Evolutionary conservation across 306 rosid genomes (phyloP).

Genomic region (Cucurbita ficifolia): DNA sequence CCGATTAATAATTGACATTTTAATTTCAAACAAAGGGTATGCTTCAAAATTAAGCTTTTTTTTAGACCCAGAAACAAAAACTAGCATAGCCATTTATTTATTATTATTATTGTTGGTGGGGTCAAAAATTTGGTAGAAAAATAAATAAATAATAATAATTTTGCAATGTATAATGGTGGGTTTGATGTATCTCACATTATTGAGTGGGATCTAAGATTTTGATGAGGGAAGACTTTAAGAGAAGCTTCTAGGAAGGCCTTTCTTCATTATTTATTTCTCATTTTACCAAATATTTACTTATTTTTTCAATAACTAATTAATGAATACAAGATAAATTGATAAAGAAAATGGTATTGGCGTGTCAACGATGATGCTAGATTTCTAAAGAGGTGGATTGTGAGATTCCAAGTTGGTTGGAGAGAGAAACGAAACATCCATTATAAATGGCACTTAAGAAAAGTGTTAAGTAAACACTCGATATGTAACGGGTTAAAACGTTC

Average conservation of each 20-base stretch:
- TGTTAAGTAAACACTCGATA: no score
- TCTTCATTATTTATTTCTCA: no score
- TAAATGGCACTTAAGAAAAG: no score
- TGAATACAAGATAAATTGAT: no score
- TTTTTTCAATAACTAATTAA: no score
- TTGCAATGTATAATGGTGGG: neutral
- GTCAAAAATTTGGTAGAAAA: neutral
- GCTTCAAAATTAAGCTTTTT: neutral
- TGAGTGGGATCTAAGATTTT: neutral
- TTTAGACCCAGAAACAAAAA: neutral
- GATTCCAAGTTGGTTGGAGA: no score
- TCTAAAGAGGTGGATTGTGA: no score
- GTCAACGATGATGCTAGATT: no score
- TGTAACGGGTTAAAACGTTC: no score
- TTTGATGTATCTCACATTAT: constrained; percentile 3
- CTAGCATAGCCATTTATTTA: neutral
- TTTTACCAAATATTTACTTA: no score
- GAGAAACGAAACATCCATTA: no score
- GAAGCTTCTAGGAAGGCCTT: neutral
- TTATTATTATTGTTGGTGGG: neutral
- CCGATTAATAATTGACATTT: neutral
- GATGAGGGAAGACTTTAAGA: neutral
- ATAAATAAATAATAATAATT: neutral
- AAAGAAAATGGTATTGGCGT: no score
- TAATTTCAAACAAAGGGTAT: neutral